Conservation (phyloP, 2,329 filamentous ascomycete species). For the Cladosporium sp. region DNA sequence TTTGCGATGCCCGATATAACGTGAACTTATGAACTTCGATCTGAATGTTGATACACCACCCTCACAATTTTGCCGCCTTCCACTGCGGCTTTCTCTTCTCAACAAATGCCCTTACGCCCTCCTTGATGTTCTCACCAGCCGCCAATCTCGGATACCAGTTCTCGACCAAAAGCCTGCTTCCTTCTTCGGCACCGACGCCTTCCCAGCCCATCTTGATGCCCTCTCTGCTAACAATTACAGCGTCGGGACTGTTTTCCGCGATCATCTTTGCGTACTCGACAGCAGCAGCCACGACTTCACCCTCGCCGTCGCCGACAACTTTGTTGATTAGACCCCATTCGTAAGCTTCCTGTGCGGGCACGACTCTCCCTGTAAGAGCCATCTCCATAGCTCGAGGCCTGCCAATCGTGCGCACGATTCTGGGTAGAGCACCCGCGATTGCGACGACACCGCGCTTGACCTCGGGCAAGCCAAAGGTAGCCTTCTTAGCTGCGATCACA, state of each 20-base stretch:
- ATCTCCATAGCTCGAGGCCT: conserved; percentile 71
- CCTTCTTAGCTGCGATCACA: conserved; percentile 61
- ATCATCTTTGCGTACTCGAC: conserved; percentile 63
- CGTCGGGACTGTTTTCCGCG: conserved; percentile 70
- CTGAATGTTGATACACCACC: not conserved
- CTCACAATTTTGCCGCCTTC: conserved; percentile 51
- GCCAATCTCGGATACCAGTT: conserved; percentile 63
- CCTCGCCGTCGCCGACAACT: conserved; percentile 51
- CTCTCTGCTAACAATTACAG: conserved; percentile 71
- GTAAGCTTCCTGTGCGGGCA: conserved; percentile 61
- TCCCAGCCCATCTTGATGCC: conserved; percentile 75
- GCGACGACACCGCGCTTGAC: conserved; percentile 71
- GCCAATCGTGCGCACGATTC: conserved; percentile 67
- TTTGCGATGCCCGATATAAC: not conserved
- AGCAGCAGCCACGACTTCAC: conserved; percentile 59
- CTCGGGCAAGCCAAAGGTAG: conserved; percentile 70
- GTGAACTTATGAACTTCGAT: not conserved
- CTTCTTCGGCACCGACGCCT: conserved; percentile 64
- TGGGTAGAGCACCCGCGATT: conserved; percentile 69
- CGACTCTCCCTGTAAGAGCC: conserved; percentile 63
- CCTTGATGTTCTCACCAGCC: conserved; percentile 70
- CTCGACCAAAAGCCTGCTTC: conserved; percentile 59
- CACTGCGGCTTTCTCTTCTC: conserved; percentile 72
- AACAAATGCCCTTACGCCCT: conserved; percentile 74
- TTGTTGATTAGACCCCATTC: conserved; percentile 72